Percentiles rank a stretch among this genome's conserved stretches.
These are phyloP conservation scores for Neolentinus lepideus DNA, from an alignment of 1,284 basidiomycete genomes.

Conservation along the genomic window DNA sequence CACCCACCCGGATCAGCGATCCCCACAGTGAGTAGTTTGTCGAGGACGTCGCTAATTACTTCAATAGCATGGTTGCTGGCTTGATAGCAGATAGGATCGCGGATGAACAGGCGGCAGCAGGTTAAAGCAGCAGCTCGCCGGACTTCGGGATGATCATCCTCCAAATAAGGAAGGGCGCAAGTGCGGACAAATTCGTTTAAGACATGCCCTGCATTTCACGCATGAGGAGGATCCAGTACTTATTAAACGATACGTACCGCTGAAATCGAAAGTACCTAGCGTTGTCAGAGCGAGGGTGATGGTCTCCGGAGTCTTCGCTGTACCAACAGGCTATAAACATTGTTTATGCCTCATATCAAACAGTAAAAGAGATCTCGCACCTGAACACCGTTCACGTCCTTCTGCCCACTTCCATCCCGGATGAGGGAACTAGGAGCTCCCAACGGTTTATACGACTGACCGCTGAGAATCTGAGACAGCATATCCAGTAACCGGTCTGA, in stretches of 20 bases:
- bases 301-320: slow-evolving; percentile 64
- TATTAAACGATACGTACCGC: slow-evolving; percentile 41
- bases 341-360: slow-evolving; percentile 3
- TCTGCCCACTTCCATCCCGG: slow-evolving; percentile 42
- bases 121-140: slow-evolving; percentile 89
- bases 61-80: slow-evolving; percentile 96
- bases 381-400: slow-evolving; percentile 58
- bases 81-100: slow-evolving; percentile 96
- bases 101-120: slow-evolving; percentile 88
- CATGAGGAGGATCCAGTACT: background rate
- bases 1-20: slow-evolving; percentile 92
- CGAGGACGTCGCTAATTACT: slow-evolving; percentile 95
- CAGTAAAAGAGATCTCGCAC: slow-evolving; percentile 21
- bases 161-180: slow-evolving; percentile 90
- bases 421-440: slow-evolving; percentile 65
- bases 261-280: slow-evolving; percentile 93
- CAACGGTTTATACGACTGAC: slow-evolving; percentile 79
- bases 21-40: slow-evolving; percentile 94
- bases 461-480: slow-evolving; percentile 74
- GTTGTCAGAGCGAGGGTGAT: slow-evolving; percentile 85
- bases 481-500: slow-evolving; percentile 83
- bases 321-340: slow-evolving; percentile 24
- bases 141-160: slow-evolving; percentile 88
- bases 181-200: slow-evolving; percentile 95
- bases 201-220: slow-evolving; percentile 62